Base-by-base conservation (phyloP, 1,284 basidiomycete genomes). In the Sanghuangporus baumii region DNA sequence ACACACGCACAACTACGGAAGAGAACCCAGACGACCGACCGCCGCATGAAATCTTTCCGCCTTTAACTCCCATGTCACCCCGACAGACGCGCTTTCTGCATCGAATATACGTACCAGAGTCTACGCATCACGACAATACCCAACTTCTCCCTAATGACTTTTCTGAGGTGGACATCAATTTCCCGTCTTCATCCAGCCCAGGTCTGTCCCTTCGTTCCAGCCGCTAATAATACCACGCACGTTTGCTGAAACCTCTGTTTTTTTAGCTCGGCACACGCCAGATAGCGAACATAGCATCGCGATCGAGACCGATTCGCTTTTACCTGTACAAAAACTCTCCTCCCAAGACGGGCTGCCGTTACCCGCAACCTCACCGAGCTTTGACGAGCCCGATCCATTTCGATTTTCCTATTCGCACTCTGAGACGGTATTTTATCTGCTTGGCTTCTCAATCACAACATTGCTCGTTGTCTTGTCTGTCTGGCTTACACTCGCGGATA, bases 401-500 rank as follows among this genome's bases (percentile, higher is more conserved):
- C 34, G 16, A 8, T 52, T 64, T 38, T 51, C 62, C 12, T 64
- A 60, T 41, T 46, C 62, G n/a, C 9, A 6, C 11, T 6, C 50
- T 16, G 62, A 64, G 47, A 60, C 51, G 16, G 12, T 23, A 37
- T 18, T 60, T 40, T 58, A 64, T 37, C 18, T 56, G 6, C 18
- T 57, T 1, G 62, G 58, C 16, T n/a, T 57, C n/a, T 34, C 20
- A 4, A 12, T 60, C 16, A 51, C 55, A 14, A n/a, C 41, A 14
- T 18, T 60, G 20, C 59, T 64, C 23, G 52, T 60, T 26, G 58
- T 55, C 31, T 36, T 64, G 12, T 64, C 62, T 41, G 34, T 64
- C 20, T 64, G 59, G 57, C 59, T 64, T 34, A 64, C 62, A 6
- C 36, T 64, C 23, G 58, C 62, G 18, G 57, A 56, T 8, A 52